Evolutionary conservation across 2,329 filamentous ascomycete genomes (phyloP).

Genomic region (Penicillium expansum): DNA sequence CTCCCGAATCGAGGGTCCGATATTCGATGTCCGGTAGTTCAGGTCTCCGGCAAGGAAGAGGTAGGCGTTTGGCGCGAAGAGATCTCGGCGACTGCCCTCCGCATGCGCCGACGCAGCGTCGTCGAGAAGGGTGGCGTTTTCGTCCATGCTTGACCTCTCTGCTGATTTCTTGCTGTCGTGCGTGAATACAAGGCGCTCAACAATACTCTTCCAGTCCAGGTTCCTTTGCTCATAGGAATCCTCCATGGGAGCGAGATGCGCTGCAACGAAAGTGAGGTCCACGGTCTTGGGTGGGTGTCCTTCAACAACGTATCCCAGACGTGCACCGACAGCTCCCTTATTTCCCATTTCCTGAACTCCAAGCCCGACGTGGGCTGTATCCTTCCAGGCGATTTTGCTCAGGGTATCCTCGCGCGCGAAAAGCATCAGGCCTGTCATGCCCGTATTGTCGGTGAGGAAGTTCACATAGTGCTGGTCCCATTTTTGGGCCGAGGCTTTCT

Average conservation of each 20-base stretch:
- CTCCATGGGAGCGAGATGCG: slow-evolving; percentile 88
- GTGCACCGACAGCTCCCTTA: slow-evolving; percentile 84
- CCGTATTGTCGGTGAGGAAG: slow-evolving; percentile 69
- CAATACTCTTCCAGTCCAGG: slow-evolving; percentile 82
- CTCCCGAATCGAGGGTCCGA: slow-evolving; percentile 60
- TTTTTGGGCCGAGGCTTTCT: slow-evolving; percentile 59
- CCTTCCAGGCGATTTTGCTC: slow-evolving; percentile 60
- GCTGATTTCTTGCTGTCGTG: slow-evolving; percentile 3
- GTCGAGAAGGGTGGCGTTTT: slow-evolving; percentile 33
- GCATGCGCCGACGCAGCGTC: slow-evolving; percentile 29
- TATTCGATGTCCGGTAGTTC: slow-evolving; percentile 83
- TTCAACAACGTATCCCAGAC: slow-evolving; percentile 58
- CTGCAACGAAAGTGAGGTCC: slow-evolving; percentile 79
- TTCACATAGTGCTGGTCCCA: slow-evolving; percentile 61
- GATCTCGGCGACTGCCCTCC: slow-evolving; percentile 35
- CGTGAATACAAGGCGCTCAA: slow-evolving; percentile 73
- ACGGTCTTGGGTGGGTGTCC: slow-evolving; percentile 47
- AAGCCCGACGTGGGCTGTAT: slow-evolving; percentile 79
- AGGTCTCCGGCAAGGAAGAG: slow-evolving; percentile 88
- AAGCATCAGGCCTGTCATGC: slow-evolving; percentile 86
- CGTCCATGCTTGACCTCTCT: slow-evolving; percentile 24
- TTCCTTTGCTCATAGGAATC: slow-evolving; percentile 72
- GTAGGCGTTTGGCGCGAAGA: slow-evolving; percentile 73
- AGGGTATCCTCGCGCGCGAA: slow-evolving; percentile 66
- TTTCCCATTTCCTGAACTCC: slow-evolving; percentile 88